Percentiles rank a stretch among this genome's conserved stretches.
phyloP scores from a whole-genome alignment of 495 filamentous ascomycete genomes.

The Neurospora tetraspora region DNA sequence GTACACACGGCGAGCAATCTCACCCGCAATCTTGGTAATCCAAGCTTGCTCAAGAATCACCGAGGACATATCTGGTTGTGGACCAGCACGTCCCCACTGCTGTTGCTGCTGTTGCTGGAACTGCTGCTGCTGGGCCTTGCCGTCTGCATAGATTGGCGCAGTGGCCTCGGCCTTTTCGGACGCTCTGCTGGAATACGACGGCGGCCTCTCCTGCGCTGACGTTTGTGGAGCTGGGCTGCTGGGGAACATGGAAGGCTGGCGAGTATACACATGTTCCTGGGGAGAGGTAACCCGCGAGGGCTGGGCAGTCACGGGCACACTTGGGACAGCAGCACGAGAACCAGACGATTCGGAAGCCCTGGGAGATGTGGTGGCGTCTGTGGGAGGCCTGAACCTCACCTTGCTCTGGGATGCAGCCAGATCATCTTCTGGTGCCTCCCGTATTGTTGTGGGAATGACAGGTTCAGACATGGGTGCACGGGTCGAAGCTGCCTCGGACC shows the following conservation, averaged over 20 bases:
- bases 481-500: constrained; percentile 27
- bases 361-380: constrained; percentile 15
- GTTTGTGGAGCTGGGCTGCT: not conserved
- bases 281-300: not conserved
- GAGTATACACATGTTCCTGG: not conserved
- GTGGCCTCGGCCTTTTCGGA: not conserved
- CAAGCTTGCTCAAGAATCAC: constrained; percentile 74
- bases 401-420: constrained; percentile 30
- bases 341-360: constrained; percentile 12
- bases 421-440: constrained; percentile 49
- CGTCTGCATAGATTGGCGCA: not conserved
- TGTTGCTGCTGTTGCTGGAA: constrained; percentile 3
- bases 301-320: not conserved
- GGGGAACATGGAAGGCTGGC: not conserved
- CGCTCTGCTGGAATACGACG: not conserved
- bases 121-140: not conserved
- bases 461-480: constrained; percentile 41
- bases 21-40: constrained; percentile 82
- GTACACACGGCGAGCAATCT: constrained; percentile 77
- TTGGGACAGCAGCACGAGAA: not conserved
- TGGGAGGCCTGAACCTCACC: constrained; percentile 27
- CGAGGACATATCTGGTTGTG: constrained; percentile 31
- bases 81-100: constrained; percentile 5
- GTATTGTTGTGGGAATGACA: constrained; percentile 28
- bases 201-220: not conserved